phyloP scores from a whole-genome alignment of 2,329 filamentous ascomycete genomes.

The Epichloe aotearoae region DNA sequence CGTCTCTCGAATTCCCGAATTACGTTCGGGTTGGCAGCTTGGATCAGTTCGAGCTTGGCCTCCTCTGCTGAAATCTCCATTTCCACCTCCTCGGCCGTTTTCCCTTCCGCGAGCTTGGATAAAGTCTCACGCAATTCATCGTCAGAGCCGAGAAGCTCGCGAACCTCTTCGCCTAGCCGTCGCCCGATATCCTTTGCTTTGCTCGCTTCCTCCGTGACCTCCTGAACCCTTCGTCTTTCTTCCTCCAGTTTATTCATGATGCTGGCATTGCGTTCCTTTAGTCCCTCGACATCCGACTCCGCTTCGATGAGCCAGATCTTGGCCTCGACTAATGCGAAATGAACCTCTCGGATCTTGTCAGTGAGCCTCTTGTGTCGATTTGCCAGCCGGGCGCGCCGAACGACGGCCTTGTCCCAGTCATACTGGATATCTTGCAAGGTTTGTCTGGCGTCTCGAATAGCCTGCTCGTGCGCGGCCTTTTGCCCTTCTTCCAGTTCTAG shows the following conservation, averaged over 20 bases:
- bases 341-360: constrained; percentile 44
- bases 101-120: constrained; percentile 29
- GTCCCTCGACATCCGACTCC: constrained; percentile 58
- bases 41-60: constrained; percentile 66
- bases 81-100: constrained; percentile 51
- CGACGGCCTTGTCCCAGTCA: constrained; percentile 39
- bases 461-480: constrained; percentile 18
- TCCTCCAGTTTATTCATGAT: constrained; percentile 40
- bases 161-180: constrained; percentile 21
- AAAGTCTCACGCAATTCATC: constrained; percentile 28
- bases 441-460: constrained; percentile 19
- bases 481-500: constrained; percentile 23
- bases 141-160: constrained; percentile 25
- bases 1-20: constrained; percentile 68
- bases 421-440: constrained; percentile 36
- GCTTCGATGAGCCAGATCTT: constrained; percentile 67
- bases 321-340: constrained; percentile 53
- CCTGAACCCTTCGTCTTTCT: constrained; percentile 23
- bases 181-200: constrained; percentile 21
- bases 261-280: constrained; percentile 52
- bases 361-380: constrained; percentile 46
- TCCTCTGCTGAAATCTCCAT: constrained; percentile 61
- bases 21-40: constrained; percentile 61
- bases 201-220: constrained; percentile 26
- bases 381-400: constrained; percentile 42